Conservation (phyloP, 1,284 basidiomycete genomes). For the Sphagnurus paluster region DNA sequence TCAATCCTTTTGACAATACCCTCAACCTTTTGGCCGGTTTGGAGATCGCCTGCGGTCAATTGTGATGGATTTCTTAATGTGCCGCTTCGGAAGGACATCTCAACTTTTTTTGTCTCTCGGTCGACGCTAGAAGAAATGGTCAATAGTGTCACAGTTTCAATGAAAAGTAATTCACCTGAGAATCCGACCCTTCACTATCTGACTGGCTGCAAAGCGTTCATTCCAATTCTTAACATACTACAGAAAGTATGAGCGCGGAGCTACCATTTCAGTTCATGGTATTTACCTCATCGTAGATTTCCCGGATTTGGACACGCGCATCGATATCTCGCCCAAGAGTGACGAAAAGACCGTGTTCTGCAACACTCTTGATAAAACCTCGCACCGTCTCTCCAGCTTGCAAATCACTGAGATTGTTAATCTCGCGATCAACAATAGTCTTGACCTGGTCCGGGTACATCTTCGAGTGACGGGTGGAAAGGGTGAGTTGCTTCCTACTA, state of each 20-base stretch:
- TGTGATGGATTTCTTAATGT: slow-evolving; percentile 40
- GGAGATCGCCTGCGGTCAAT: slow-evolving; percentile 59
- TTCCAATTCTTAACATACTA: slow-evolving; percentile 98
- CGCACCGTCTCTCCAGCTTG: slow-evolving; percentile 74
- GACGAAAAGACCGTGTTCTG: slow-evolving; percentile 91
- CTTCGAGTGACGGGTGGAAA: slow-evolving; percentile 80
- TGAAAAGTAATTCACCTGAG: slow-evolving; percentile 50
- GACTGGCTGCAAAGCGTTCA: slow-evolving; percentile 74
- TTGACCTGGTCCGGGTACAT: slow-evolving; percentile 51
- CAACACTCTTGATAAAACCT: slow-evolving; percentile 89
- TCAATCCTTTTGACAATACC: slow-evolving; percentile 79
- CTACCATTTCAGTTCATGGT: neutral
- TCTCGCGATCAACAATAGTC: slow-evolving; percentile 68
- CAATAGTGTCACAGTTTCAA: slow-evolving; percentile 9
- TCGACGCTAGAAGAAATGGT: slow-evolving; percentile 56
- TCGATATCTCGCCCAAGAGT: slow-evolving; percentile 81
- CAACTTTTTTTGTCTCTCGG: slow-evolving; percentile 71
- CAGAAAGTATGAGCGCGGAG: slow-evolving; percentile 5
- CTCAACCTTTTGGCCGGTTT: slow-evolving; percentile 75
- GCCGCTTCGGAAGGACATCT: slow-evolving; percentile 81
- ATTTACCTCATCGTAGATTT: slow-evolving; percentile 86
- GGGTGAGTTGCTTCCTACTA: slow-evolving; percentile 64
- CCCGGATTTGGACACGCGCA: slow-evolving; percentile 91
- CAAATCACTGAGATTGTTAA: slow-evolving; percentile 65
- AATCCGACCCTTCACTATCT: slow-evolving; percentile 87